phyloP scores from a whole-genome alignment of 164 flowering plant genomes.

The Chloranthus sessilifolius region DNA sequence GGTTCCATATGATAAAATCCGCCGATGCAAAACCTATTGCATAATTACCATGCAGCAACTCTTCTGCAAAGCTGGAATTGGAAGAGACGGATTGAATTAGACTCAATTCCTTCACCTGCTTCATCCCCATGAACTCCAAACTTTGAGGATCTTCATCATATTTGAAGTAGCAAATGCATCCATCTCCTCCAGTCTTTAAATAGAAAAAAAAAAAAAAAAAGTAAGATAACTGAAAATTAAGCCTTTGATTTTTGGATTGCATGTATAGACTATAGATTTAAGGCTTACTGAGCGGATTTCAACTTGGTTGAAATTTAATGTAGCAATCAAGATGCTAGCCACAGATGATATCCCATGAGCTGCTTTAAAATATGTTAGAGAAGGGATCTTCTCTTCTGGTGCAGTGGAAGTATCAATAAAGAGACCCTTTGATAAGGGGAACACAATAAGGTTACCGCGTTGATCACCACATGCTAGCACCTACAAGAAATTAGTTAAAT shows the following conservation, averaged over 20 bases:
- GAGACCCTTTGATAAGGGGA: constrained; percentile 44
- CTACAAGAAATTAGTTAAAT: constrained; percentile 37
- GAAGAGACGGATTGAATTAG: constrained; percentile 53
- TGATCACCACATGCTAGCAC: constrained; percentile 89
- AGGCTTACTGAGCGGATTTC: constrained; percentile 73
- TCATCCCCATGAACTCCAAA: constrained; percentile 83
- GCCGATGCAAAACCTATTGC: constrained; percentile 86
- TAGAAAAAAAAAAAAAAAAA: constrained; percentile 2
- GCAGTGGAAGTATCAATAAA: constrained; percentile 19
- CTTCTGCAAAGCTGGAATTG: constrained; percentile 23
- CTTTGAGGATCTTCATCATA: constrained; percentile 32
- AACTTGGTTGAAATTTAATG: constrained; percentile 27
- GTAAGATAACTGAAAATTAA: not conserved
- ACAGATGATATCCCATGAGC: constrained; percentile 95
- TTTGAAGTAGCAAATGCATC: constrained; percentile 82
- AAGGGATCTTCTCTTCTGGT: constrained; percentile 37
- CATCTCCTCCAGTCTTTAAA: constrained; percentile 91
- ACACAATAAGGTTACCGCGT: constrained; percentile 82
- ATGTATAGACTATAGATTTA: too few species aligned
- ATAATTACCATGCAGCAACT: constrained; percentile 37
- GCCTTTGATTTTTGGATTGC: not conserved
- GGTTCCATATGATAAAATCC: constrained; percentile 81
- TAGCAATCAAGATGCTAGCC: constrained; percentile 51
- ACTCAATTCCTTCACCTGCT: constrained; percentile 86
- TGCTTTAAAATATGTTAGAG: constrained; percentile 73